Evolutionary conservation across 2,329 filamentous ascomycete species (phyloP).

Genomic region (Apiospora kogelbergensis): DNA sequence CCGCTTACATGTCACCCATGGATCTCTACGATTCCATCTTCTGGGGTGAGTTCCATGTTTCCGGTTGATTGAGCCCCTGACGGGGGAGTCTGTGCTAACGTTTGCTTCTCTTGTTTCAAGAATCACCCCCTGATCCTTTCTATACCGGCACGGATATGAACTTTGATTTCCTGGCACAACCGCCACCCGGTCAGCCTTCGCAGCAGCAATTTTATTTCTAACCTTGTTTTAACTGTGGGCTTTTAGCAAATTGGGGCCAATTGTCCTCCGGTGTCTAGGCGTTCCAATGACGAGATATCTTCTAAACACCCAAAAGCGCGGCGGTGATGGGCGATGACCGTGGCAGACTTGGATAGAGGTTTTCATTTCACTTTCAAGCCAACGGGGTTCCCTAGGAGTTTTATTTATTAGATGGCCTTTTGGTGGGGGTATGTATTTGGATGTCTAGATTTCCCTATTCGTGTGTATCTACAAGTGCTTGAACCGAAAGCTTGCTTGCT

Average conservation of each 20-base stretch:
- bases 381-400: not conserved
- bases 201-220: constrained; percentile 58
- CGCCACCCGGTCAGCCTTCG: constrained; percentile 56
- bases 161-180: constrained; percentile 61
- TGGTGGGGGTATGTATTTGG: not conserved
- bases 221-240: constrained; percentile 2
- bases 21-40: constrained; percentile 69
- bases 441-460: not conserved
- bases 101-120: constrained; percentile 32
- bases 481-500: not conserved
- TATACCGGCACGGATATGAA: constrained; percentile 58
- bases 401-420: not conserved
- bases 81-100: constrained; percentile 16
- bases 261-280: not conserved
- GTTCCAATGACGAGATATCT: not conserved
- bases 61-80: not conserved
- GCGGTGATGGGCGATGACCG: not conserved
- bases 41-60: constrained; percentile 54
- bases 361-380: not conserved
- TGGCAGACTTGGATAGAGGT: not conserved
- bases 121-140: constrained; percentile 57
- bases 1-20: constrained; percentile 64
- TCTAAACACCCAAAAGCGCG: not conserved
- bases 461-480: not conserved
- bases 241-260: not conserved